Conservation (phyloP, 2,329 filamentous ascomycete species). For the Penicillium nordicum region DNA sequence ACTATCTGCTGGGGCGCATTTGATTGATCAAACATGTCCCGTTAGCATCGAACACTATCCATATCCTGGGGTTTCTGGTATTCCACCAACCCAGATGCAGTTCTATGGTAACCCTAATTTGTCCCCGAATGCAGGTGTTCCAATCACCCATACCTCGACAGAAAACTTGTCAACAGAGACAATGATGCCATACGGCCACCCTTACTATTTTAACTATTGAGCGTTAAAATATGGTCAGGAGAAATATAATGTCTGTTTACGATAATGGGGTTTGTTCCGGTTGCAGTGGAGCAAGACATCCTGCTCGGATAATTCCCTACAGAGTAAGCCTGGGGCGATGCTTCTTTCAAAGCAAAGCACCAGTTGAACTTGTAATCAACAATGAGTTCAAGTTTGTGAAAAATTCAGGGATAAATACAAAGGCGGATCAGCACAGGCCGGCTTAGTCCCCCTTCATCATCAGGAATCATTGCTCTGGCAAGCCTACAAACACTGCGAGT, state of each 20-base stretch:
- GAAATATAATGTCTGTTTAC: slow-evolving; percentile 1
- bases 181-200: slow-evolving; percentile 20
- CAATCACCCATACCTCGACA: slow-evolving; percentile 5
- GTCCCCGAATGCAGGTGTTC: not conserved
- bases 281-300: not conserved
- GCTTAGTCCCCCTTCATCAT: not conserved
- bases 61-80: slow-evolving; percentile 9
- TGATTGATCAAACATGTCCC: not conserved
- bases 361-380: not conserved
- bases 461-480: not conserved
- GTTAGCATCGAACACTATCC: slow-evolving; percentile 2
- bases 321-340: not conserved
- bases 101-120: slow-evolving; percentile 5
- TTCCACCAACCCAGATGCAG: slow-evolving; percentile 12
- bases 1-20: not conserved
- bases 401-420: not conserved
- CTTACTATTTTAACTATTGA: slow-evolving; percentile 31
- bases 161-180: slow-evolving; percentile 12
- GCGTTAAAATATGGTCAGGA: not conserved
- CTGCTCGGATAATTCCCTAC: not conserved
- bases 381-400: not conserved
- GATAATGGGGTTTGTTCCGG: slow-evolving; percentile 14
- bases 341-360: not conserved
- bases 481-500: slow-evolving; percentile 30
- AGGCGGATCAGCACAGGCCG: not conserved